Base-by-base conservation (phyloP, 768 basidiomycete species). In the Rhizopogon vulgaris region DNA sequence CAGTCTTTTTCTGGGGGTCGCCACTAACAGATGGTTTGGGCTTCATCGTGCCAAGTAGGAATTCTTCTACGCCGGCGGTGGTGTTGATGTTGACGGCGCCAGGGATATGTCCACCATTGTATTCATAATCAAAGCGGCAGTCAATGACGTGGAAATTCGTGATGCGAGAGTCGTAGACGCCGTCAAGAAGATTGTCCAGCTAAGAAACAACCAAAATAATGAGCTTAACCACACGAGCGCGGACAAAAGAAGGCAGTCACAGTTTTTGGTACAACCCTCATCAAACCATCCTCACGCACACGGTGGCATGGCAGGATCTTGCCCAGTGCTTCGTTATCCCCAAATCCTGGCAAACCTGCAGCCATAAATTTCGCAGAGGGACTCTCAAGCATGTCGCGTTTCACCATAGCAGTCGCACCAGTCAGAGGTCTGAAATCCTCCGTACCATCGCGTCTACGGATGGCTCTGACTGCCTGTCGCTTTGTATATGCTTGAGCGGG, bases 41-140 rank as follows among this genome's bases (percentile, higher is more conserved):
- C 66, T 78, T 84, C 54, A 68, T 73, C 22, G 69, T 62, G 3
- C 84, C 77, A 38, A 98, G 81, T 37, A 98, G 71, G 46, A 90
- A 78, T 48, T 89, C 84, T 65, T 96, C 93, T 38, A 97, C 78
- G 41, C 79, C 83, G 27, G 77, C 66, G 11, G 85, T 84, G 14
- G 84, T 89, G 66, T 91, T 92, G 63, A 98, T 83, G 66, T 97
- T 98, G 66, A 94, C 76, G 6, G 96, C 94, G 12, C 93, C 89
- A 9, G 81, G 80, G 57, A 98, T 82, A 71, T 98, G 96, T 0
- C 96, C 96, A 8, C 96, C 96, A 45, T 78, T 76, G 68, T 85
- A 97, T 71, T 99, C 96, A 63, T 96, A 99, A 56, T 93, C 92
- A 69, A 98, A 99, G 39, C 96, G 88, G 68, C 96, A 98, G 71